Conservation (phyloP, 1,284 basidiomycete species). For the Ganoderma meredithae region DNA sequence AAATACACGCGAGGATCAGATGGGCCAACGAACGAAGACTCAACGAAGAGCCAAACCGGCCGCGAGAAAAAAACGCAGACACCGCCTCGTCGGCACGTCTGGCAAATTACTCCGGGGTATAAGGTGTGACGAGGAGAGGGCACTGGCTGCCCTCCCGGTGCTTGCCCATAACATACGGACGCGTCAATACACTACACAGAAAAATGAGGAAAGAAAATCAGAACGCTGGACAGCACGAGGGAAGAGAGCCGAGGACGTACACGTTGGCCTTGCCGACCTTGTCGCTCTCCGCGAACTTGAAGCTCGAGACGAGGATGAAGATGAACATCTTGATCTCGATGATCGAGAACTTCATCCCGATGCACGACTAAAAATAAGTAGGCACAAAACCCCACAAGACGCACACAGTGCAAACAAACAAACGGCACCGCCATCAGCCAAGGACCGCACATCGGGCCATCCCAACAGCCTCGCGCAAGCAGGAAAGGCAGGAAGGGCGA, state of each 20-base stretch:
- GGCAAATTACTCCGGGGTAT: conserved; percentile 28
- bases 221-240: neutral
- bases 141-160: conserved; percentile 72
- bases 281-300: conserved; percentile 64
- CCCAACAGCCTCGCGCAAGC: neutral
- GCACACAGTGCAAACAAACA: neutral
- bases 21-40: neutral
- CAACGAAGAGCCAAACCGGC: neutral
- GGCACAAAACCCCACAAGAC: neutral
- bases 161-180: conserved; percentile 70
- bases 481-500: conserved; percentile 18
- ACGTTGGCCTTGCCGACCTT: conserved; percentile 73
- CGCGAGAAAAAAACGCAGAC: neutral
- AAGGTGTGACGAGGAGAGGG: conserved; percentile 61
- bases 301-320: conserved; percentile 72
- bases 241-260: conserved; percentile 46
- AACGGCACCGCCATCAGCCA: neutral
- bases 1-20: neutral
- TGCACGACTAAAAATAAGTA: conserved; percentile 70
- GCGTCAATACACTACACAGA: conserved; percentile 67
- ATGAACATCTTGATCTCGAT: conserved; percentile 83
- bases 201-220: conserved; percentile 11
- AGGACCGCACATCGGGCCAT: neutral
- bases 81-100: conserved; percentile 8
- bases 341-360: conserved; percentile 79